Base-by-base conservation (phyloP, 306 rosid species). In the Cicer chorassanicum region DNA sequence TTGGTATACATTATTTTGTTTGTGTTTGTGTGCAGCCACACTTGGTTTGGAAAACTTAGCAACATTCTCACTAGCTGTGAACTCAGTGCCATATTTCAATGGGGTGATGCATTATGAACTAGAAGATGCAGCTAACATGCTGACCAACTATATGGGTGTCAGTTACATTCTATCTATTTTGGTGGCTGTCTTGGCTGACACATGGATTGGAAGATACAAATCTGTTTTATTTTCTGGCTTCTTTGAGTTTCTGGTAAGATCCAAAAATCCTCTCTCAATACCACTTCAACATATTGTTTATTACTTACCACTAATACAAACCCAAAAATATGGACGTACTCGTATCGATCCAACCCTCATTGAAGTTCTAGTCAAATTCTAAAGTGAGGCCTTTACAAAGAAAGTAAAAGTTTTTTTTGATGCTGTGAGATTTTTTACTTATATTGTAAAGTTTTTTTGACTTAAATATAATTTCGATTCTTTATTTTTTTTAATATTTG, bases 101-200 rank as follows among this genome's bases (percentile, higher is more conserved):
- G 79, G 80, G 9, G 56, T 83, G 3, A 87, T 94, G 94, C 98
- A 94, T 81, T 85, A 61, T 40, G 82, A 81, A 21, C 48, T 94
- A 42, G 80, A 96, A 9, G 96, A 94, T 78, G 90, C 96, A 0
- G 97, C 97, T 55, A 94, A 94, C 79, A 78, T 83, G 80, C 90
- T 94, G 16, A 91, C 98, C 62, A 94, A 91, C 77, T 91, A 51
- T 55, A 65, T 88, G 90, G 98, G 98, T 11, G 82, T 89, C 1
- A 49, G 90, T 63, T 93, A 84, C 72, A 89, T 89, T 12, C 94
- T 93, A 72, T 70, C 93, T 71, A 87, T 91, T 79, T 16, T 84
- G 16, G 77, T 87, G 65, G 98, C 97, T 13, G 2, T 86, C n/a
- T 63, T 93, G 8, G 96, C 98, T 7, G 98, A 93, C 80, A 85